Conservation (phyloP, 305 asterid genomes). For the Solanum chacoense region DNA sequence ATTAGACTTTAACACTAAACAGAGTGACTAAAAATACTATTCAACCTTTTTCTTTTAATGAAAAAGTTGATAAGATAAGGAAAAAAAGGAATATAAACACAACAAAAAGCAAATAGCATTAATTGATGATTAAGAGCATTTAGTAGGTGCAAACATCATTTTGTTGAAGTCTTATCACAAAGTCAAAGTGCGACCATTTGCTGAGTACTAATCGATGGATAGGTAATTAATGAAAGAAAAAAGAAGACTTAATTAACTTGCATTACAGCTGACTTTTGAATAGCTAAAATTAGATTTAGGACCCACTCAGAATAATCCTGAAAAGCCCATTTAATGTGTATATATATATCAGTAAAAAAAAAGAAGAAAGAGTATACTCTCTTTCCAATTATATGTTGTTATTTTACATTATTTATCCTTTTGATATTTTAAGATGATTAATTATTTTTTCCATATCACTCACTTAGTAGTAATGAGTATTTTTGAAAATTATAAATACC, state of each 20-base stretch:
- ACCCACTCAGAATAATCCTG: background rate
- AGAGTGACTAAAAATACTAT: background rate
- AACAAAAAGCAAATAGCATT: background rate
- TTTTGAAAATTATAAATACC: background rate
- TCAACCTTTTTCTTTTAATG: background rate
- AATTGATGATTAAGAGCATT: conserved; percentile 1
- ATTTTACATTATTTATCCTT: background rate
- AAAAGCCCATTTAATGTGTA: background rate
- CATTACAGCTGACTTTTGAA: conserved; percentile 14
- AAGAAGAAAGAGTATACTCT: background rate
- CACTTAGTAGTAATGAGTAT: background rate
- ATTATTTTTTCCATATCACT: background rate
- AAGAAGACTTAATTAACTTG: background rate
- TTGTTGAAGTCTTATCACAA: background rate
- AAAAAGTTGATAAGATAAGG: background rate
- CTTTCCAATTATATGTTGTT: background rate
- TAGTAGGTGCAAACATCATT: background rate
- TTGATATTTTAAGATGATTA: background rate
- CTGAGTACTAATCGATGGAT: background rate
- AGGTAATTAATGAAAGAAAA: background rate
- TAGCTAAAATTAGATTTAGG: background rate
- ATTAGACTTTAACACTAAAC: background rate
- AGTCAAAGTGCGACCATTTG: background rate
- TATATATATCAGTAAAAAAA: conserved; percentile 4
- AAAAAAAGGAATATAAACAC: background rate